phyloP scores from a whole-genome alignment of 78 protist species.

The Isochrysis galbana region DNA sequence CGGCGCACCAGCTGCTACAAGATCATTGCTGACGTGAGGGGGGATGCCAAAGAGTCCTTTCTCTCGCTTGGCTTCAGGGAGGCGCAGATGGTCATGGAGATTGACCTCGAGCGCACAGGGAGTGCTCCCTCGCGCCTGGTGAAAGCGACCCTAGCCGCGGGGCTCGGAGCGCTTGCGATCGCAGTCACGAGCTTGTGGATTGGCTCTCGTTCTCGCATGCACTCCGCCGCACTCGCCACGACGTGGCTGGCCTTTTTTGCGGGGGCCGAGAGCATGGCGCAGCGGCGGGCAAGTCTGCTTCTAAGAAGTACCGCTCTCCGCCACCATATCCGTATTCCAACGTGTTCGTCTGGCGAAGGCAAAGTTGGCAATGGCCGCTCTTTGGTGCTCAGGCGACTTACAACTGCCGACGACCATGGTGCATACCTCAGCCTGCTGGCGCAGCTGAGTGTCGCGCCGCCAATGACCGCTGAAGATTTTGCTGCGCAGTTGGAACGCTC shows the following conservation, averaged over 20 bases:
- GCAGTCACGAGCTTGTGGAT: too few species aligned
- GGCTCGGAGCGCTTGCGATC: not conserved
- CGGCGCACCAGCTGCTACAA: not conserved
- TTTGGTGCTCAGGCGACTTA: not conserved
- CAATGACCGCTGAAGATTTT: not conserved
- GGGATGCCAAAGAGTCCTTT: not conserved
- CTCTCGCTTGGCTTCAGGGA: not conserved
- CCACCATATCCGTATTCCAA: not conserved
- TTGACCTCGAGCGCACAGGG: not conserved
- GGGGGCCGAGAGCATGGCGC: not conserved
- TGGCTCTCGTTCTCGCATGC: too few species aligned
- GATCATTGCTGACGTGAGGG: not conserved
- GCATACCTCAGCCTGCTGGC: not conserved
- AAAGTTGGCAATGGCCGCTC: not conserved
- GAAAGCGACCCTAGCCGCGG: not conserved
- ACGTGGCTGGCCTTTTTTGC: not conserved
- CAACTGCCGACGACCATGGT: not conserved
- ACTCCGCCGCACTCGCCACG: not conserved
- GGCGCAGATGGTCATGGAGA: not conserved
- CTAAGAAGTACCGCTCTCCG: too few species aligned
- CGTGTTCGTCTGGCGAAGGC: not conserved
- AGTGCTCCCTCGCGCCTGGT: not conserved
- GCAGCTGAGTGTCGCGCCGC: not conserved
- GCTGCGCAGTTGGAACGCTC: not conserved
- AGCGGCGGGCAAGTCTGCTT: not conserved